phyloP scores from a whole-genome alignment of 306 rosid species.

The Citrullus amarus region DNA sequence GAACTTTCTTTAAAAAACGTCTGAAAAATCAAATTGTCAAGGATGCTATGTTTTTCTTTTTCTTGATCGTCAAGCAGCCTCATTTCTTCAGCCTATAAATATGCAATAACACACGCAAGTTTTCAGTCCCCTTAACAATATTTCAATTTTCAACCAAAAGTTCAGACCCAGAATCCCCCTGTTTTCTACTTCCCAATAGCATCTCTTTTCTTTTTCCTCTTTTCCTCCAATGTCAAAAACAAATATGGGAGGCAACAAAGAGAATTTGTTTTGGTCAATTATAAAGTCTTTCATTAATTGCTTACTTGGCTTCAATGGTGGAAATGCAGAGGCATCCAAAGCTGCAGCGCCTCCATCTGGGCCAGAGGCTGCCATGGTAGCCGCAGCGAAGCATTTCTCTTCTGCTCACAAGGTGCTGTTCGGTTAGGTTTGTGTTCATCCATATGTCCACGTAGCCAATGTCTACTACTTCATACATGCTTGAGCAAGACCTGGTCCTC shows the following conservation, averaged over 20 bases:
- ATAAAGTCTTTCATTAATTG: not conserved
- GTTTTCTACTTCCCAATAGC: not conserved
- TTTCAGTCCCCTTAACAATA: not conserved
- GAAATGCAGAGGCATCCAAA: not conserved
- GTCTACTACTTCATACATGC: not conserved
- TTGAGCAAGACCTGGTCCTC: not conserved
- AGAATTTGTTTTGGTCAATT: not conserved
- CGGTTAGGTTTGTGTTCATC: not conserved
- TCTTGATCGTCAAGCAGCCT: slow-evolving; percentile 2
- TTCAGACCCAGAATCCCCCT: not conserved
- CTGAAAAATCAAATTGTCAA: not conserved
- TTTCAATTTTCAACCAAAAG: not conserved
- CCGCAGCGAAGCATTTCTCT: slow-evolving; percentile 16
- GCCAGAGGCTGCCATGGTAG: slow-evolving; percentile 6
- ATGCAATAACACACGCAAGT: not conserved
- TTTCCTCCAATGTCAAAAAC: not conserved
- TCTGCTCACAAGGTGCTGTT: slow-evolving; percentile 13
- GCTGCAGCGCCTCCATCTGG: not conserved
- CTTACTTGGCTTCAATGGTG: not conserved
- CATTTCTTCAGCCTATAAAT: not conserved
- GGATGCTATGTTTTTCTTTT: not conserved
- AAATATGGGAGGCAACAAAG: not conserved
- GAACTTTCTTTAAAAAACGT: not conserved
- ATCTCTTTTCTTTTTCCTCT: not conserved
- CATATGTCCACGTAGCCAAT: not conserved